Evolutionary conservation across 1,139 yeast species (phyloP), one percentile per base, ranked within the genome.

Genomic region (Yamadazyma oceani): DNA sequence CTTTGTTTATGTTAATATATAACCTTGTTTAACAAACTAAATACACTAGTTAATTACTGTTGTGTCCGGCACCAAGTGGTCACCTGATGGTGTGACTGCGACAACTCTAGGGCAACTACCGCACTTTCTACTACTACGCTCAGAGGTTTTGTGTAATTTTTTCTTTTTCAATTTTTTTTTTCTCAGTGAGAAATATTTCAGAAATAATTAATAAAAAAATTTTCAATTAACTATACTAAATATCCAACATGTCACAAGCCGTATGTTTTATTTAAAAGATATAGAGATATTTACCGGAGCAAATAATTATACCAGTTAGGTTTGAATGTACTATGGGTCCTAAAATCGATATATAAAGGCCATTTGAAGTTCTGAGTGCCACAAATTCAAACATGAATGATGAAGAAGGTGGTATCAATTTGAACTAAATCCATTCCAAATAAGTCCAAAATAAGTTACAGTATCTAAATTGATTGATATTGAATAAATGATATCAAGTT

Each of bases 191-290:
- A 48, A 48, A 31, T 43, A 42, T 38, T 34, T 29, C 17, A 32
- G 17, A 29, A 31, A 31, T 29, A 22, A 28, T 14, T 31, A 38
- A 27, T 33, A 32, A 37, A 42, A 45, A 44, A 46, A 43, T 36
- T 45, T 45, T 45, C 43, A 44, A 39, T 44, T 44, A 41, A 40
- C 34, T 43, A 39, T 43, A 44, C 35, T 42, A 43, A 39, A 40
- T 35, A 45, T 44, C 40, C 44, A 47, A 45, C 46, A 49, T 49
- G 53, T 46, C 52, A 45, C 50, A 49, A 46, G 39, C 46, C 43
- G 53, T 49, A 49, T 49, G 53, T 49, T 42, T 26, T 26, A 29
- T 6, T 12, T 7, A 27, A 12, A 7, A 16, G 22, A 5, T 15
- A 15, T 10, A 16, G 13, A 10, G 31, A 27, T 12, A 16, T 11